Base-by-base conservation (phyloP, 2,329 filamentous ascomycete genomes). In the Gnomoniopsis sp. region DNA sequence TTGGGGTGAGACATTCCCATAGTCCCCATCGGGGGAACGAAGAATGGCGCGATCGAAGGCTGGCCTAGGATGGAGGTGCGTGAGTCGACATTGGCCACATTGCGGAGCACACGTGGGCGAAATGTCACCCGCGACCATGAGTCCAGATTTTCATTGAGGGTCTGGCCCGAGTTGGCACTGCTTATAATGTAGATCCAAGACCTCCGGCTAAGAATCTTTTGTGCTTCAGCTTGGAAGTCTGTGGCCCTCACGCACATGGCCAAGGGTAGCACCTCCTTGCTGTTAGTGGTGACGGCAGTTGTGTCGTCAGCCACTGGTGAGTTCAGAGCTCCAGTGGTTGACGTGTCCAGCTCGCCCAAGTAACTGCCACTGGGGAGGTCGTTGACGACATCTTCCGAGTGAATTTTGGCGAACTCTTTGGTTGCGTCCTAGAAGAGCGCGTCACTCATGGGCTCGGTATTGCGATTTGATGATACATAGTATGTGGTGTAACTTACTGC, bases 131-230 rank as follows among this genome's bases (percentile, higher is more conserved):
- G 44, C 22, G 33, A 38, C 60, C 60, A 62, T 8, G 59, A 59
- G 14, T 62, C 63, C 14, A 70, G 57, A 58, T 73, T 72, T 19
- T 36, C 63, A n/a, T 56, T 60, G 34, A 71, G 52, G n/a, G 71
- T 68, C 23, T 66, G 65, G 7, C 67, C 69, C 11, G 68, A 61
- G 62, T 69, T 68, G 23, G 70, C 65, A 3, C 65, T 69, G 53
- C 66, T 68, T 10, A 68, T 66, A 23, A 65, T 60, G 63, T 70
- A 73, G 3, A 67, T 60, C 59, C 64, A 68, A 19, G 85, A 80
- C 1, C 85, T 88, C 53, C 82, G 84, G 51, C 80, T 81, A 66
- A 90, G 88, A 15, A 89, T 72, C 55, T 79, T 77, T 65, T 82
- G 79, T 1, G 71, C 70, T 6, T 66, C 68, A 4, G 62, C 47